phyloP scores from a whole-genome alignment of 2,329 filamentous ascomycete genomes.

The Calonectria montana region DNA sequence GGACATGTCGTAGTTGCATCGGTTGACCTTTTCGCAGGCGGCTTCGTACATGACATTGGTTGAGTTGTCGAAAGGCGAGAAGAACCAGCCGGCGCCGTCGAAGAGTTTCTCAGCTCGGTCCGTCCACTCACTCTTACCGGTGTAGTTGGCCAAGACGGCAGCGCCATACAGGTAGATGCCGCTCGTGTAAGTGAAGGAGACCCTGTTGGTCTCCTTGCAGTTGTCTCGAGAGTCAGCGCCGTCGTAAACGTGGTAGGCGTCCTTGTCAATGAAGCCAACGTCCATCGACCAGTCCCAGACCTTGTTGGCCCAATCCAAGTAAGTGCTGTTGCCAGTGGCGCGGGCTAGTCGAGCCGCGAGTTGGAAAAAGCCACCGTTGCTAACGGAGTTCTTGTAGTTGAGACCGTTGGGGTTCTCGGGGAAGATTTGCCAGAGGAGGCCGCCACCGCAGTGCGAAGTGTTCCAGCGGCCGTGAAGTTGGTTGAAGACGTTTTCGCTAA shows the following conservation, averaged over 20 bases:
- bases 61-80: slow-evolving; percentile 62
- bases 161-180: slow-evolving; percentile 75
- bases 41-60: slow-evolving; percentile 73
- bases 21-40: slow-evolving; percentile 69
- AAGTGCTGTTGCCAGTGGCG: slow-evolving; percentile 74
- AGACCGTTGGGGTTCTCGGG: slow-evolving; percentile 78
- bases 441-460: slow-evolving; percentile 73
- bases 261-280: slow-evolving; percentile 66
- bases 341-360: slow-evolving; percentile 80
- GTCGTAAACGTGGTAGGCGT: slow-evolving; percentile 68
- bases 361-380: slow-evolving; percentile 87
- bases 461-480: slow-evolving; percentile 79
- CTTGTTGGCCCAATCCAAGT: slow-evolving; percentile 73
- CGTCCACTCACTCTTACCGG: slow-evolving; percentile 64
- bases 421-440: slow-evolving; percentile 86
- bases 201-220: slow-evolving; percentile 63
- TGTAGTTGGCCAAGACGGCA: slow-evolving; percentile 72
- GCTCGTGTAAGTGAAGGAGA: slow-evolving; percentile 74
- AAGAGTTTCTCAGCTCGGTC: slow-evolving; percentile 65
- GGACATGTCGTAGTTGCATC: slow-evolving; percentile 72
- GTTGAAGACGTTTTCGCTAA: slow-evolving; percentile 80
- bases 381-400: slow-evolving; percentile 85
- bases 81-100: slow-evolving; percentile 64
- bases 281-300: slow-evolving; percentile 73
- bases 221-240: slow-evolving; percentile 67